Percentiles rank a stretch among this genome's conserved stretches.
phyloP scores from a whole-genome alignment of 371 early-diverging fungal genomes.

The Umbelopsis sp. region DNA sequence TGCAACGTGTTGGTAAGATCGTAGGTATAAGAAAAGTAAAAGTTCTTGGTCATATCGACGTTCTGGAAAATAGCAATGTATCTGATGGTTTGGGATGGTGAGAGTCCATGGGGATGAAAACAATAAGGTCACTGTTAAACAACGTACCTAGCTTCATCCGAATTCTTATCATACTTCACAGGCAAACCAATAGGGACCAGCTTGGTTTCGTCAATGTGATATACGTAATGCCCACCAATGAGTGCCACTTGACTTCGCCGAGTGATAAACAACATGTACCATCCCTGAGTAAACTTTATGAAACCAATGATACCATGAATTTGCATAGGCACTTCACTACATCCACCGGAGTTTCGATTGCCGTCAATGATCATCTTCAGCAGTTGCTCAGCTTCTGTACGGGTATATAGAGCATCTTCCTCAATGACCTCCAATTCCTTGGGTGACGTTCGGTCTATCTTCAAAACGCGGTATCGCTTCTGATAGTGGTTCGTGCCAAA shows the following conservation, averaged over 20 bases:
- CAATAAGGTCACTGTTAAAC: not conserved
- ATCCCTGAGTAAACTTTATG: slow-evolving; percentile 89
- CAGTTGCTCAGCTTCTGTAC: slow-evolving; percentile 72
- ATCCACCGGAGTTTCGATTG: slow-evolving; percentile 77
- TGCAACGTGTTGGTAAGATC: slow-evolving; percentile 93
- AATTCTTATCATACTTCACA: slow-evolving; percentile 73
- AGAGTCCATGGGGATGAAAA: not conserved
- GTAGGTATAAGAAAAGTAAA: slow-evolving; percentile 93
- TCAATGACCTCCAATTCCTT: slow-evolving; percentile 64
- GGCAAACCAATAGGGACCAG: slow-evolving; percentile 73
- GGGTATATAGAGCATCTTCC: slow-evolving; percentile 75
- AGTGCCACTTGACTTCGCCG: slow-evolving; percentile 87
- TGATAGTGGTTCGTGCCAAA: slow-evolving; percentile 83
- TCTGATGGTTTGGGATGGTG: slow-evolving; percentile 30
- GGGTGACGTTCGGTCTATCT: slow-evolving; percentile 81
- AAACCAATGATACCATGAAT: slow-evolving; percentile 70
- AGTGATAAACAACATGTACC: slow-evolving; percentile 91
- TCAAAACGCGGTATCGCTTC: slow-evolving; percentile 79
- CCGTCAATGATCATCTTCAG: slow-evolving; percentile 83
- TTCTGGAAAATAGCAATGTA: slow-evolving; percentile 82
- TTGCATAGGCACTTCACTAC: slow-evolving; percentile 64
- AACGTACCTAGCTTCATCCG: slow-evolving; percentile 75
- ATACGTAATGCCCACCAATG: slow-evolving; percentile 94
- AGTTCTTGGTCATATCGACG: slow-evolving; percentile 85
- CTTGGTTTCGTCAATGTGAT: slow-evolving; percentile 92